phyloP scores from a whole-genome alignment of 805 yeast genomes.

The Candida silvatica region DNA sequence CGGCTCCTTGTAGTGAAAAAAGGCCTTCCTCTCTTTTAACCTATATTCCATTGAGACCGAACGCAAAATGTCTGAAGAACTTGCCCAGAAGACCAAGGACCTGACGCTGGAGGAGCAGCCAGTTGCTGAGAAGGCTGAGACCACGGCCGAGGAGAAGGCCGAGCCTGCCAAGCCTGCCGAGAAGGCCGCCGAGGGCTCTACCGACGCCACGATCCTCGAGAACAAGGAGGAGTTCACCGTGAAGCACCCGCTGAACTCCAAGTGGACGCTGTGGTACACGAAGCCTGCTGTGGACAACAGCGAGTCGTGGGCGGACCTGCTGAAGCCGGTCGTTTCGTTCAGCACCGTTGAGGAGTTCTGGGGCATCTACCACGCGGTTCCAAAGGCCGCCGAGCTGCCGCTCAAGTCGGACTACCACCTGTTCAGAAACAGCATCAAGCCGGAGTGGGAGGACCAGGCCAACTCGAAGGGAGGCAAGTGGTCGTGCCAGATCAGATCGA shows the following conservation, averaged over 20 bases:
- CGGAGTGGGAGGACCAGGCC: constrained; percentile 95
- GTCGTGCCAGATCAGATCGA: constrained; percentile 69
- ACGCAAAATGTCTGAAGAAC: not conserved
- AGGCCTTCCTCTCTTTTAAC: too few relatives aligned
- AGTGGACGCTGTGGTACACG: constrained; percentile 97
- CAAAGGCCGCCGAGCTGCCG: constrained; percentile 86
- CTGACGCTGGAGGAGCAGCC: constrained; percentile 1
- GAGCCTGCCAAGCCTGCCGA: constrained; percentile 18
- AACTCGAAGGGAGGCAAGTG: constrained; percentile 93
- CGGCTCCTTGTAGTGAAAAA: too few relatives aligned
- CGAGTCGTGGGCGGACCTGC: constrained; percentile 87
- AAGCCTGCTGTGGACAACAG: constrained; percentile 74
- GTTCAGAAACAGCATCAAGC: constrained; percentile 88
- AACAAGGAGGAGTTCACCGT: constrained; percentile 58
- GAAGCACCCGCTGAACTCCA: constrained; percentile 82
- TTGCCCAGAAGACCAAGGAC: not conserved
- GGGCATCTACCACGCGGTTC: constrained; percentile 94
- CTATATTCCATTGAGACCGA: too few relatives aligned
- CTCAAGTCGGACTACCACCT: constrained; percentile 89
- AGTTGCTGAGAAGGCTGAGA: constrained; percentile 17
- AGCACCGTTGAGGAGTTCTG: constrained; percentile 97
- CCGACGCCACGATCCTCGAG: constrained; percentile 44
- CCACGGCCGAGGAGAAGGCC: constrained; percentile 10
- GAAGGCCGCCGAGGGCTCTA: constrained; percentile 17
- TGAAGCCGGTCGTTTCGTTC: constrained; percentile 88